Conservation (phyloP, 2,329 filamentous ascomycete genomes). For the Colletotrichum musicola region DNA sequence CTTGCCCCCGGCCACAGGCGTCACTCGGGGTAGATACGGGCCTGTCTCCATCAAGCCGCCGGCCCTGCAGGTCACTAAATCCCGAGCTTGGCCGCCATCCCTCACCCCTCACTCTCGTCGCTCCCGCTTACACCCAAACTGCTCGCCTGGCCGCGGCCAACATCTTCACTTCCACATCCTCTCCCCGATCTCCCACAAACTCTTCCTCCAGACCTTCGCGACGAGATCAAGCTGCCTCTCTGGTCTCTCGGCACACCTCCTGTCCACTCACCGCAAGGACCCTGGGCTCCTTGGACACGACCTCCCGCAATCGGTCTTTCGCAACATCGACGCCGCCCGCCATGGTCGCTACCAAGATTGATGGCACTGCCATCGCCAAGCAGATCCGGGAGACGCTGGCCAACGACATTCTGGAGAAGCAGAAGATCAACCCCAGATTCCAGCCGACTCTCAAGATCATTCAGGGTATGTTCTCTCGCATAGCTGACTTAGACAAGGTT, state of each 20-base stretch:
- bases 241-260: slow-evolving; percentile 21
- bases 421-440: slow-evolving; percentile 87
- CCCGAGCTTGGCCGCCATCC: slow-evolving; percentile 22
- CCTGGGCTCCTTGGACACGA: slow-evolving; percentile 14
- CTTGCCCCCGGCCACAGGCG: slow-evolving; percentile 6
- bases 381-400: slow-evolving; percentile 86
- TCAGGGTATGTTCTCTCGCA: slow-evolving; percentile 73
- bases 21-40: slow-evolving; percentile 30
- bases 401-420: slow-evolving; percentile 83
- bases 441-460: slow-evolving; percentile 93
- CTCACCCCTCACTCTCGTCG: slow-evolving; percentile 30
- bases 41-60: slow-evolving; percentile 29
- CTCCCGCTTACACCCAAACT: slow-evolving; percentile 33
- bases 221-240: slow-evolving; percentile 24
- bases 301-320: slow-evolving; percentile 46
- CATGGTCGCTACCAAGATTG: slow-evolving; percentile 93
- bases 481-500: neutral
- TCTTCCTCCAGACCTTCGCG: slow-evolving; percentile 16
- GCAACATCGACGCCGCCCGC: slow-evolving; percentile 62
- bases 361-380: slow-evolving; percentile 96
- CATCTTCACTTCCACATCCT: slow-evolving; percentile 8
- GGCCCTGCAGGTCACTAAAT: slow-evolving; percentile 34
- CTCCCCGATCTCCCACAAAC: slow-evolving; percentile 15
- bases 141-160: slow-evolving; percentile 22
- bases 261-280: slow-evolving; percentile 32